Evolutionary conservation across 169 alveolate genomes (phyloP), one percentile per base, ranked within the genome.

Genomic region (Plasmodium coatneyi): DNA sequence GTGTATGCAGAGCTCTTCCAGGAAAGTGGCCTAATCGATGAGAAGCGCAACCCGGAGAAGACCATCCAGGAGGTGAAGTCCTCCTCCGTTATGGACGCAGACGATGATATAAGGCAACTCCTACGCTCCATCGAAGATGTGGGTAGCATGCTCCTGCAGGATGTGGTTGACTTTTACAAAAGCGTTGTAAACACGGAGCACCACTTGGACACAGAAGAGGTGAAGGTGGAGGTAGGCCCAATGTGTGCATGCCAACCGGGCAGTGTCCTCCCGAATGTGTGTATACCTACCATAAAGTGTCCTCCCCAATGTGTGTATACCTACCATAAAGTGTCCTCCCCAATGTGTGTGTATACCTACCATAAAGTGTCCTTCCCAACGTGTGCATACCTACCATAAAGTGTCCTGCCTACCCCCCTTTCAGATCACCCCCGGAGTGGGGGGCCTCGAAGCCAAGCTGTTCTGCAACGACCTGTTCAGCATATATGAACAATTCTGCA

Each of bases 381-480:
- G 3, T 32, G 39, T 32, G 3, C 39, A 32, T 1, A 32, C 39
- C 41, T 3, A 22, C 16, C 28, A 2, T 56, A 32, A 49, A 25
- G 3, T 46, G 56, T 19, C 32, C 30, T n/a, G 25, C 16, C 49
- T n/a, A 16, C 79, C 52, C 0, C 4, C n/a, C 82, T 60, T 10
- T 16, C 84, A 98, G 96, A 90, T 98, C 9, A 94, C 97, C 46
- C 96, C 98, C 46, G 99, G 98, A 16, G 98, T 96, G 1, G 99
- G 99, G 9, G 99, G 99, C 1, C 92, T 95, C 71, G 99, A 98
- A 83, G 94, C 98, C n/a, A 83, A 96, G 22, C 84, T 97, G 10
- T 98, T 98, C 84, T 96, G 97, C 32, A 97, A 93, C 39, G 98
- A 98, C 56, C 34, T 98, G 10, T 80, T 94, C n/a, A 84, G 93